Evolutionary conservation across 768 basidiomycete species (phyloP).

Genomic region (Lanmaoa rubissima): DNA sequence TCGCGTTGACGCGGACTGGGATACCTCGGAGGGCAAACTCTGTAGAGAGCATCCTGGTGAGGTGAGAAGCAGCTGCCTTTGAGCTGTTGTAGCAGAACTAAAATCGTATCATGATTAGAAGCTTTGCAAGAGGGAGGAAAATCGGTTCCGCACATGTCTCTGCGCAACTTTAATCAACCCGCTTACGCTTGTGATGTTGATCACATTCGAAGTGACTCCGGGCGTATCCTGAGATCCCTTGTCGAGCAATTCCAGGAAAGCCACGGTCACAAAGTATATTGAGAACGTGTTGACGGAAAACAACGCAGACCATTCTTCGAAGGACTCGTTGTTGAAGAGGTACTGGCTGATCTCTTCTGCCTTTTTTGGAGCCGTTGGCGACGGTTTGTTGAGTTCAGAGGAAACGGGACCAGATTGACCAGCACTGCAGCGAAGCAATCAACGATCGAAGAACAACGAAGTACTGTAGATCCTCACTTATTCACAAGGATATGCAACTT

Average conservation of each 20-base stretch:
- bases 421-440: conserved; percentile 45
- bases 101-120: background rate
- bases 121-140: background rate
- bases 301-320: conserved; percentile 59
- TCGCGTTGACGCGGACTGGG: conserved; percentile 68
- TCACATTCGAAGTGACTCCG: conserved; percentile 60
- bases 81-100: conserved; percentile 83
- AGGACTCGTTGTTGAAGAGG: conserved; percentile 65
- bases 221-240: conserved; percentile 62
- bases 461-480: conserved; percentile 49
- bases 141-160: conserved; percentile 59
- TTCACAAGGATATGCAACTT: conserved; percentile 79
- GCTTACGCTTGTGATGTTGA: conserved; percentile 79
- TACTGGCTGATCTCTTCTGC: conserved; percentile 66
- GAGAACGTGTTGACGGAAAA: conserved; percentile 72
- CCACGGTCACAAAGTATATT: conserved; percentile 74
- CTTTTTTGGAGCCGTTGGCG: conserved; percentile 57
- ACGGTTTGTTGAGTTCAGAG: conserved; percentile 53
- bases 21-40: conserved; percentile 69
- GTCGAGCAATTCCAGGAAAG: conserved; percentile 72
- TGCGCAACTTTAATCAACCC: conserved; percentile 70
- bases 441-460: background rate
- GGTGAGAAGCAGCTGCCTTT: conserved; percentile 73
- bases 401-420: conserved; percentile 70
- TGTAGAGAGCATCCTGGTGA: conserved; percentile 75